These are phyloP conservation scores for Barnettozyma sp. DNA, from an alignment of 805 yeast genomes.

Conservation along the genomic window DNA sequence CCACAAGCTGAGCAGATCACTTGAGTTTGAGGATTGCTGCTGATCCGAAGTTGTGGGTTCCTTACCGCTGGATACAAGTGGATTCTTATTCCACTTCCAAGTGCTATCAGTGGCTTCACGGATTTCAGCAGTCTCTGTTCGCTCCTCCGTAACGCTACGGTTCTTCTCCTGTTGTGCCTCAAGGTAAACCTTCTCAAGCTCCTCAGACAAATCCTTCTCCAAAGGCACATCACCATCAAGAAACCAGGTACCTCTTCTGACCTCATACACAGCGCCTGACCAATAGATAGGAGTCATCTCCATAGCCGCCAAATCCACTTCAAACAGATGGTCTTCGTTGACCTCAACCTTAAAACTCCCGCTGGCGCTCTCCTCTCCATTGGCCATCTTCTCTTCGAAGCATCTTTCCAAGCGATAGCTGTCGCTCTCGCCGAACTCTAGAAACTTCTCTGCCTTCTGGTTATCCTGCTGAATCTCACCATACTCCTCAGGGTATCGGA, in stretches of 20 bases:
- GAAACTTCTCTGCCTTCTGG: slow-evolving; percentile 38
- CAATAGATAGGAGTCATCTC: slow-evolving; percentile 69
- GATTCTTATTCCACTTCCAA: not conserved
- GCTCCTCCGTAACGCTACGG: slow-evolving; percentile 28
- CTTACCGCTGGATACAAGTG: no score
- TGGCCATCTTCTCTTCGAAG: no score
- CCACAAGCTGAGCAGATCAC: slow-evolving; percentile 2
- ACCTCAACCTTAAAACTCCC: slow-evolving; percentile 33
- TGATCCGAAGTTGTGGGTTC: no score
- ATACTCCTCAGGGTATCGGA: slow-evolving; percentile 55
- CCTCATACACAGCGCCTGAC: slow-evolving; percentile 82
- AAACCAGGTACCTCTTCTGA: slow-evolving; percentile 86
- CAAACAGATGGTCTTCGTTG: slow-evolving; percentile 72
- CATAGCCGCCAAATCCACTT: slow-evolving; percentile 54
- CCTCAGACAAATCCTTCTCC: slow-evolving; percentile 39
- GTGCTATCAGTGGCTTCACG: slow-evolving; percentile 14
- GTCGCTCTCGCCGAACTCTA: slow-evolving; percentile 62
- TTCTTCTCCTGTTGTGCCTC: slow-evolving; percentile 15
- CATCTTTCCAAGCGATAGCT: slow-evolving; percentile 58
- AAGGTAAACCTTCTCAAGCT: slow-evolving; percentile 52
- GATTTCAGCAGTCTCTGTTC: slow-evolving; percentile 6
- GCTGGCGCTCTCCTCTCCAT: not conserved
- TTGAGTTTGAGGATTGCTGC: not conserved
- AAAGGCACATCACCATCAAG: slow-evolving; percentile 50
- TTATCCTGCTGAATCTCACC: slow-evolving; percentile 45